A percentile compares a stretch with the other conserved stretches of the same genome.
Evolutionary conservation across 495 filamentous ascomycete species (phyloP).

Genomic region (Friedmanniomyces endolithicus): DNA sequence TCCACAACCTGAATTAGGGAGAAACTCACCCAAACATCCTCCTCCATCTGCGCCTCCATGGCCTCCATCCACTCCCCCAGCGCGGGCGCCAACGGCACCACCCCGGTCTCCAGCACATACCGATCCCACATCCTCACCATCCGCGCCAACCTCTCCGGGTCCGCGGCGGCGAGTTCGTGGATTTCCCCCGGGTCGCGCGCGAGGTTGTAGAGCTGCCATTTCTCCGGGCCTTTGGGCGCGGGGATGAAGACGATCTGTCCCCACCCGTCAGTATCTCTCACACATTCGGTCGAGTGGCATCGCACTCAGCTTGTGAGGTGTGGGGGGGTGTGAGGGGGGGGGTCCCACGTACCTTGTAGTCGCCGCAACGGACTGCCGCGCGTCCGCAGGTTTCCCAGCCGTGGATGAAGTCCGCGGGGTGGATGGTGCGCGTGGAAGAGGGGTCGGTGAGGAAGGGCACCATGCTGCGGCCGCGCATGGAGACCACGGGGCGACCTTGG

Average conservation of each 20-base stretch:
- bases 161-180: constrained; percentile 24
- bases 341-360: too few relatives aligned
- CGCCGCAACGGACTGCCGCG: constrained; percentile 24
- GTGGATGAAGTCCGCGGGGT: constrained; percentile 32
- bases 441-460: constrained; percentile 32
- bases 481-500: constrained; percentile 43
- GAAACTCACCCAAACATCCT: constrained; percentile 39
- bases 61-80: constrained; percentile 42
- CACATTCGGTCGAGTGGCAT: too few relatives aligned
- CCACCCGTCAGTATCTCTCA: too few relatives aligned
- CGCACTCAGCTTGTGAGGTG: too few relatives aligned
- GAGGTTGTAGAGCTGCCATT: constrained; percentile 29
- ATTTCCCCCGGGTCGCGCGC: constrained; percentile 25
- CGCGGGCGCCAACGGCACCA: constrained; percentile 33
- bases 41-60: constrained; percentile 54
- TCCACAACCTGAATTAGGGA: not conserved
- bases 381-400: constrained; percentile 33
- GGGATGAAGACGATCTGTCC: constrained; percentile 29
- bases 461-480: constrained; percentile 45
- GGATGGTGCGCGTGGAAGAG: constrained; percentile 27
- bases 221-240: constrained; percentile 26
- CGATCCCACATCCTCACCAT: constrained; percentile 43
- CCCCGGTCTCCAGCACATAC: constrained; percentile 49
- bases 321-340: too few relatives aligned
- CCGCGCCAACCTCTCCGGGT: constrained; percentile 22